A percentile compares a stretch with the other conserved stretches of the same genome.
Evolutionary conservation across 208 protist species (phyloP).

Genomic region (Naegleria fowleri): DNA sequence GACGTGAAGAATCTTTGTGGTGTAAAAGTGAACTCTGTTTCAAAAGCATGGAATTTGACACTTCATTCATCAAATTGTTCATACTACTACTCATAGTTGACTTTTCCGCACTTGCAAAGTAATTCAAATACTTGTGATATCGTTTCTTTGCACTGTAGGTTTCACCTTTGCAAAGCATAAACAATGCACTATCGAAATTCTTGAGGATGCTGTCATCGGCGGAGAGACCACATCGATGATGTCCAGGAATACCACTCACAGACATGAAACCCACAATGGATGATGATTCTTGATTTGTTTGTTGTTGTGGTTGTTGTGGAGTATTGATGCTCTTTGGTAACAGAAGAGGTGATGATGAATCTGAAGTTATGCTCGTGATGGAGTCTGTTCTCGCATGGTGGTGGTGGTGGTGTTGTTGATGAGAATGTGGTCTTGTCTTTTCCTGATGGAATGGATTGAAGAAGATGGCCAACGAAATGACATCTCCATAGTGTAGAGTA

Average conservation of each 20-base stretch:
- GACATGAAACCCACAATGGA: background rate
- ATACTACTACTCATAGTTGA: background rate
- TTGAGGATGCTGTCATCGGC: background rate
- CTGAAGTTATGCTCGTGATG: background rate
- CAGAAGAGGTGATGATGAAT: background rate
- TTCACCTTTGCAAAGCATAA: background rate
- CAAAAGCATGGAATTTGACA: background rate
- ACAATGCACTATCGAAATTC: background rate
- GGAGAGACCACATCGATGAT: background rate
- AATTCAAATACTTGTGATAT: background rate
- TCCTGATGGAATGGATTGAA: background rate
- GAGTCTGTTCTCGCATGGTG: no score
- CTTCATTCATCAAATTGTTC: background rate
- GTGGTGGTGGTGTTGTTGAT: background rate
- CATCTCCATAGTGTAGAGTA: background rate
- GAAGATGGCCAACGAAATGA: background rate
- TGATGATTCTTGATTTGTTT: background rate
- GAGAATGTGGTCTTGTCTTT: no score
- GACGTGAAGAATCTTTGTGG: no score
- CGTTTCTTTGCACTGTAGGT: background rate
- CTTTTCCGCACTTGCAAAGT: background rate
- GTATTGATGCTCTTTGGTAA: background rate
- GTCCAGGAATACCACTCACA: background rate
- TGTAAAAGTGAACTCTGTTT: background rate
- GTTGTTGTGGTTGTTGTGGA: background rate